Percentiles rank a stretch among this genome's conserved stretches.
phyloP scores from a whole-genome alignment of 2,329 filamentous ascomycete species.

The Xylariales sp. region DNA sequence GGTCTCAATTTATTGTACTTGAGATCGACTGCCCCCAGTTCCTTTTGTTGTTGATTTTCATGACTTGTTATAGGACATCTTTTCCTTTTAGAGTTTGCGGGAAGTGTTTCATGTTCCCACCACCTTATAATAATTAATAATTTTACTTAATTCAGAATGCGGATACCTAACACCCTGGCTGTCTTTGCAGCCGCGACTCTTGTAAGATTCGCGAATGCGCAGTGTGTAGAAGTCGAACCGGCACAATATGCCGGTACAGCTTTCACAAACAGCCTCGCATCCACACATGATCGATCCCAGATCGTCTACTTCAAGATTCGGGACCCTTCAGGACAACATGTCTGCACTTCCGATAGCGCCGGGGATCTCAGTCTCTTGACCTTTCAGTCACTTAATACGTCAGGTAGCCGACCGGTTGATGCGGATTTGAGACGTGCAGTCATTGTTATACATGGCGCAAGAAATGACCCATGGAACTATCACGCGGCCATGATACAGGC shows the following conservation, averaged over 20 bases:
- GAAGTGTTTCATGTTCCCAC: too few relatives aligned
- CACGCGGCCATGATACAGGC: constrained; percentile 7
- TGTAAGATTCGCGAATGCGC: not conserved
- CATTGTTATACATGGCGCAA: constrained; percentile 5
- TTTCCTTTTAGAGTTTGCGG: too few relatives aligned
- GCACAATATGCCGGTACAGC: constrained; percentile 5
- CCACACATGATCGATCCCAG: constrained; percentile 2
- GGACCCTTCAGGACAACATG: constrained; percentile 6
- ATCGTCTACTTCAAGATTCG: constrained; percentile 7
- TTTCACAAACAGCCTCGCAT: constrained; percentile 1
- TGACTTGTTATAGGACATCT: too few relatives aligned
- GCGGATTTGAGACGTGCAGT: constrained; percentile 2
- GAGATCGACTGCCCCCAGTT: too few relatives aligned
- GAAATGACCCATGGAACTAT: constrained; percentile 3
- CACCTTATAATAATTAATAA: too few relatives aligned
- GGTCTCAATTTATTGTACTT: too few relatives aligned
- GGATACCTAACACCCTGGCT: not conserved
- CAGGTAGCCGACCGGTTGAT: not conserved
- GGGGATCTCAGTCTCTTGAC: constrained; percentile 6
- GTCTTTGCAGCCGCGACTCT: not conserved
- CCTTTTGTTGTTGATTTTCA: too few relatives aligned
- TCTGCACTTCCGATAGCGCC: constrained; percentile 2
- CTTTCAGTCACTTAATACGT: constrained; percentile 3
- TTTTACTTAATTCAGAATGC: too few relatives aligned
- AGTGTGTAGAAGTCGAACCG: constrained; percentile 3